These are phyloP conservation scores for Chrysanthemum lavandulifolium DNA, from an alignment of 129 eudicot genomes.

Conservation along the genomic window DNA sequence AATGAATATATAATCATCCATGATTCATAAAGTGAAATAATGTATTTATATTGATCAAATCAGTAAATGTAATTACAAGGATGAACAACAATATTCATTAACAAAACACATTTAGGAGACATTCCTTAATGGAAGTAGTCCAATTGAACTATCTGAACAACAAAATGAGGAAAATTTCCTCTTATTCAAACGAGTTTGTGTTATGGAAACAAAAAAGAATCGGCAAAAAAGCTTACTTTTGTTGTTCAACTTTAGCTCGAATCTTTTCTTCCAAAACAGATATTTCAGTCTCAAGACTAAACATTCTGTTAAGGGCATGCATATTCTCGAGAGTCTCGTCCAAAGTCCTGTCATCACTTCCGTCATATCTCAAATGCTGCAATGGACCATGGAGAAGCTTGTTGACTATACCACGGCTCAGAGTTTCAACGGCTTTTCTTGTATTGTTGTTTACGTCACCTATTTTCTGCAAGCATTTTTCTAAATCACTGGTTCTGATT, in stretches of 20 bases:
- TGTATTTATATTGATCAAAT: conserved; percentile 5
- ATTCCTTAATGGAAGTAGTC: not conserved
- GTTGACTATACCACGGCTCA: conserved; percentile 81
- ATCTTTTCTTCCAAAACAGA: conserved; percentile 81
- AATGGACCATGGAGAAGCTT: conserved; percentile 85
- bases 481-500: conserved; percentile 68
- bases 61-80: conserved; percentile 24
- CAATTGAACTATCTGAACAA: conserved; percentile 11
- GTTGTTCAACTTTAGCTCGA: conserved; percentile 87
- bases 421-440: conserved; percentile 67
- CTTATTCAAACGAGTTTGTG: conserved; percentile 40
- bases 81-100: not conserved
- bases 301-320: conserved; percentile 92
- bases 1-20: not conserved
- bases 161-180: conserved; percentile 28
- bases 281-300: conserved; percentile 72
- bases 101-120: conserved; percentile 7
- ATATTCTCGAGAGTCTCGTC: conserved; percentile 84
- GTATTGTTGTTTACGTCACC: conserved; percentile 67
- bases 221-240: conserved; percentile 38
- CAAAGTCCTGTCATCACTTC: conserved; percentile 74
- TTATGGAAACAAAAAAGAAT: not conserved
- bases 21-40: not conserved
- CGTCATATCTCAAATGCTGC: conserved; percentile 88
- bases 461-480: conserved; percentile 76